A percentile compares a stretch with the other conserved stretches of the same genome.
phyloP scores from a whole-genome alignment of 768 basidiomycete species.

The Lactarius hatsudake region DNA sequence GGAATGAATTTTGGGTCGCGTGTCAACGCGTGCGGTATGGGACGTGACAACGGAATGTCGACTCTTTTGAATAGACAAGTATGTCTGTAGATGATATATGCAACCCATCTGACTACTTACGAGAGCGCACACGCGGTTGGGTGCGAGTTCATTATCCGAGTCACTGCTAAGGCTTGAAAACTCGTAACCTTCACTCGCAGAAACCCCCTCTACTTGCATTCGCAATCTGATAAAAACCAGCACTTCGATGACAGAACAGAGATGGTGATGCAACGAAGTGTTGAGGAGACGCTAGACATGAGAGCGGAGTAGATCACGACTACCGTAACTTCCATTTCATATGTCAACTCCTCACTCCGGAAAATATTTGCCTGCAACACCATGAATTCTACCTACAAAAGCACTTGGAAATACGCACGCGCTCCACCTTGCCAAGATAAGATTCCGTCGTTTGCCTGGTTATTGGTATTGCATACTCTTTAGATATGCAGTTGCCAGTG shows the following conservation, averaged over 20 bases:
- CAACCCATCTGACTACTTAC: background rate
- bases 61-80: background rate
- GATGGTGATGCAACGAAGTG: too few species aligned
- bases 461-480: too few species aligned
- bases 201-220: too few species aligned
- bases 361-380: background rate
- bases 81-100: background rate
- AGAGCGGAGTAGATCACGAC: too few species aligned
- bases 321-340: background rate
- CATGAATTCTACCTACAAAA: background rate
- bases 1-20: constrained; percentile 75
- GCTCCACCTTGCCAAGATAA: background rate
- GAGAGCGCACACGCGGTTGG: background rate
- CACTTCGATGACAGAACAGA: too few species aligned
- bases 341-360: background rate
- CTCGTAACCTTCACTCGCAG: too few species aligned
- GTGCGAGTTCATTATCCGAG: too few species aligned
- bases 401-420: background rate
- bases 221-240: too few species aligned
- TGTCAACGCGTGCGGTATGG: constrained; percentile 65
- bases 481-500: too few species aligned
- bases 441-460: too few species aligned
- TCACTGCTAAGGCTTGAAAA: too few species aligned
- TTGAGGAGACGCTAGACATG: too few species aligned
- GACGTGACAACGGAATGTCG: constrained; percentile 3